These are phyloP conservation scores for Echinochloa phyllopogon DNA, from an alignment of 176 grass and related monocot species.

Conservation along the genomic window DNA sequence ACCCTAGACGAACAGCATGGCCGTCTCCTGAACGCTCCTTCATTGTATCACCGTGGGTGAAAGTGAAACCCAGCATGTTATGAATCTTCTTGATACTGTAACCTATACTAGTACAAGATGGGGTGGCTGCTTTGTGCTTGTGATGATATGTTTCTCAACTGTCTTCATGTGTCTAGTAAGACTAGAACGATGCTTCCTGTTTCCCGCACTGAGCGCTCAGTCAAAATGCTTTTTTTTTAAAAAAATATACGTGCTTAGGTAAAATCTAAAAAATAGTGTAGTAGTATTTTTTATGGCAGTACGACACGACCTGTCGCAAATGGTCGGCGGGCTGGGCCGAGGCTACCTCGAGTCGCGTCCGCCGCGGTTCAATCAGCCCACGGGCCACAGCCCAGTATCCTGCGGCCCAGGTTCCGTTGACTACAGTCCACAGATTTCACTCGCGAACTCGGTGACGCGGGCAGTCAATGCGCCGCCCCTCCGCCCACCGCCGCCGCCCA, in stretches of 20 bases:
- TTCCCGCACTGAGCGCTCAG: background rate
- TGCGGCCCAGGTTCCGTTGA: too few relatives aligned
- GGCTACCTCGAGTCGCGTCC: too few relatives aligned
- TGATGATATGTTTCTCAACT: background rate
- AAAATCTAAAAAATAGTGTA: too few relatives aligned
- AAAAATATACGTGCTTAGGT: background rate
- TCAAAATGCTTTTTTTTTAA: background rate
- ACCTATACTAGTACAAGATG: background rate
- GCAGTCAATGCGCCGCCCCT: background rate
- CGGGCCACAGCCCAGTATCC: too few relatives aligned
- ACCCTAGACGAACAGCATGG: background rate
- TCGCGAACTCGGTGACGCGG: too few relatives aligned
- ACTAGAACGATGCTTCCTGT: background rate
- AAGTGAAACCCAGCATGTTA: constrained; percentile 9
- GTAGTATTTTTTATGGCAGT: too few relatives aligned
- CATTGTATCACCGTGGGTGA: constrained; percentile 25
- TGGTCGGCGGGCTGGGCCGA: too few relatives aligned
- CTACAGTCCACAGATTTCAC: too few relatives aligned
- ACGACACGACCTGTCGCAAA: too few relatives aligned
- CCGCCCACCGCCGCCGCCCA: too few relatives aligned
- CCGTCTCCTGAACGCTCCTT: background rate
- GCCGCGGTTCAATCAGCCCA: too few relatives aligned
- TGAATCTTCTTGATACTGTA: constrained; percentile 12
- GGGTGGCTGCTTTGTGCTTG: background rate
- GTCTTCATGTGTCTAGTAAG: too few relatives aligned